Percentiles rank a stretch among this genome's conserved stretches.
These are phyloP conservation scores for Russula virescens DNA, from an alignment of 768 basidiomycete species.

Conservation along the genomic window DNA sequence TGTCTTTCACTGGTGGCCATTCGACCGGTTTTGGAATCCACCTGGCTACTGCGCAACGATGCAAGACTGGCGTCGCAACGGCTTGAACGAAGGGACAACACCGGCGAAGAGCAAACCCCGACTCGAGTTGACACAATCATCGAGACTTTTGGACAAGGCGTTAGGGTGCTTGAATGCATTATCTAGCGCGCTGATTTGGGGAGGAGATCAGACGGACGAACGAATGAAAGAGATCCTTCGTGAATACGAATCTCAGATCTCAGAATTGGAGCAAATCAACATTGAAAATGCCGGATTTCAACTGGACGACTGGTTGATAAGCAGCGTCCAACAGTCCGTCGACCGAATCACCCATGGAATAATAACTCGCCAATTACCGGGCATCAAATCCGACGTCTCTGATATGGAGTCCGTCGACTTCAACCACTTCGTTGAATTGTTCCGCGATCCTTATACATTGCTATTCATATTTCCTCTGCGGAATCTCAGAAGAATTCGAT, in stretches of 20 bases:
- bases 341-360: not conserved
- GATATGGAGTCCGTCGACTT: not conserved
- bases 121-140: no score
- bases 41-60: no score
- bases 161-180: not conserved
- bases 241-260: not conserved
- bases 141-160: not conserved
- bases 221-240: not conserved
- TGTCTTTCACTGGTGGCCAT: slow-evolving; percentile 16
- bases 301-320: no score
- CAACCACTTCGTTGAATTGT: not conserved
- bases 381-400: not conserved
- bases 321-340: not conserved
- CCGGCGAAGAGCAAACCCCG: no score
- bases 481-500: not conserved
- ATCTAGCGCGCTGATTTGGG: not conserved
- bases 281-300: not conserved
- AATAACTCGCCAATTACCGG: not conserved
- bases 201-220: not conserved
- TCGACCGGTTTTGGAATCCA: not conserved
- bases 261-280: not conserved
- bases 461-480: not conserved
- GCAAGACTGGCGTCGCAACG: no score
- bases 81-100: no score
- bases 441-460: not conserved